These are phyloP conservation scores for Rhodosporidiobolus odoratus DNA, from an alignment of 768 basidiomycete genomes.

Conservation along the genomic window DNA sequence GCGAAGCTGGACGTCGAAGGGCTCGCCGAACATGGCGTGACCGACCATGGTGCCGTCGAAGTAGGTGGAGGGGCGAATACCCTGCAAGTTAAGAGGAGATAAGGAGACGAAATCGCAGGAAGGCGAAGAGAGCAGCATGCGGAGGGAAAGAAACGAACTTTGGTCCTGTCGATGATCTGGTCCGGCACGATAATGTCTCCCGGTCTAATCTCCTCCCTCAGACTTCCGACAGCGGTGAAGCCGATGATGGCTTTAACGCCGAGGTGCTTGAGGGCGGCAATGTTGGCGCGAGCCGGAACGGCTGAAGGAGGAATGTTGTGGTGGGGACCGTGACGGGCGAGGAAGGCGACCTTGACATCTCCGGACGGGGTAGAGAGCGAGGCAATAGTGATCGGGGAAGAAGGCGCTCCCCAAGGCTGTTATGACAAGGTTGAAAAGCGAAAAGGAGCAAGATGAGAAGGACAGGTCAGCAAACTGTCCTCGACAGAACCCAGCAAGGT, in stretches of 20 bases:
- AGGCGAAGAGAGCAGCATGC: background rate
- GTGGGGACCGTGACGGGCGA: conserved; percentile 79
- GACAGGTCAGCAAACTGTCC: background rate
- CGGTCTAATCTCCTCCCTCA: conserved; percentile 85
- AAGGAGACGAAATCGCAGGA: background rate
- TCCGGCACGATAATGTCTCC: conserved; percentile 81
- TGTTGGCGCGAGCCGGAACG: conserved; percentile 85
- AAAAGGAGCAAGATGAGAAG: background rate
- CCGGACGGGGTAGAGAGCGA: conserved; percentile 69
- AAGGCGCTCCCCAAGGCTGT: conserved; percentile 89
- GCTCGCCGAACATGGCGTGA: conserved; percentile 83
- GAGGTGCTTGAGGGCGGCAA: conserved; percentile 86
- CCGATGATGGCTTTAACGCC: conserved; percentile 84
- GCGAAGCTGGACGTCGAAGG: conserved; percentile 52
- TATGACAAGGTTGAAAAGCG: background rate
- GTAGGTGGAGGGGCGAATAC: conserved; percentile 77
- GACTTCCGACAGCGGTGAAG: conserved; percentile 90
- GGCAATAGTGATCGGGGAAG: conserved; percentile 85
- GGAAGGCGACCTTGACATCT: conserved; percentile 64
- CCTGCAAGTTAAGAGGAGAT: conserved; percentile 43
- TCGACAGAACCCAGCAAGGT: background rate
- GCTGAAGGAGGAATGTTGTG: conserved; percentile 73
- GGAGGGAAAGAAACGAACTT: conserved; percentile 45
- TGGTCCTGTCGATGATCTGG: conserved; percentile 95
- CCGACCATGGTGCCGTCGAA: conserved; percentile 76